Percentiles rank a stretch among this genome's conserved stretches.
phyloP scores from a whole-genome alignment of 768 basidiomycete species.

The Lepiota venenata region DNA sequence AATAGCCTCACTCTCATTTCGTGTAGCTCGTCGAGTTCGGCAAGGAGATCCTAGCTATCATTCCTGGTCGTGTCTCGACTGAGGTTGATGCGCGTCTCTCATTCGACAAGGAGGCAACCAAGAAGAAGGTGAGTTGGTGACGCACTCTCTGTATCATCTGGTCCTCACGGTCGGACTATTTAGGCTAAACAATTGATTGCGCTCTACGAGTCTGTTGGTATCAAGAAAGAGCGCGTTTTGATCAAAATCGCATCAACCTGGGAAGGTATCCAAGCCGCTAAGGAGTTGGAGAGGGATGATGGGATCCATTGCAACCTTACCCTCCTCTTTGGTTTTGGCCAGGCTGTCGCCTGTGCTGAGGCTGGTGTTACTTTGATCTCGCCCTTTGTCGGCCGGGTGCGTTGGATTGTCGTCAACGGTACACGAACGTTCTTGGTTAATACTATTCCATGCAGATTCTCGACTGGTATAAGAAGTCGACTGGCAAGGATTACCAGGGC shows the following conservation, averaged over 20 bases:
- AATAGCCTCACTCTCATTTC: too few species aligned
- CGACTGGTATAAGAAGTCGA: slow-evolving; percentile 97
- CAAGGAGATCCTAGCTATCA: slow-evolving; percentile 89
- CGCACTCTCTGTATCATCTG: not conserved
- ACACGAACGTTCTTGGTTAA: slow-evolving; percentile 7
- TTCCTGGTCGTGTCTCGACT: slow-evolving; percentile 98
- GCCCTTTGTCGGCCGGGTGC: slow-evolving; percentile 96
- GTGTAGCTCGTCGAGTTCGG: slow-evolving; percentile 99
- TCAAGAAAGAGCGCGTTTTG: slow-evolving; percentile 90
- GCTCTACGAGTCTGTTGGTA: slow-evolving; percentile 91
- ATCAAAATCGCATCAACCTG: slow-evolving; percentile 99
- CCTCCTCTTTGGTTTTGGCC: slow-evolving; percentile 96
- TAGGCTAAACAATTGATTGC: slow-evolving; percentile 86
- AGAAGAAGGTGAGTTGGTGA: slow-evolving; percentile 62
- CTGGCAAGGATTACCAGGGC: slow-evolving; percentile 85
- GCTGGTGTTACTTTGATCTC: slow-evolving; percentile 98
- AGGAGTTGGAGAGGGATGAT: slow-evolving; percentile 89
- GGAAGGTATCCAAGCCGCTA: slow-evolving; percentile 99
- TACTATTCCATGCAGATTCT: slow-evolving; percentile 62
- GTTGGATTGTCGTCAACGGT: slow-evolving; percentile 25
- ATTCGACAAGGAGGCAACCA: slow-evolving; percentile 92
- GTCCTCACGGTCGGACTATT: slow-evolving; percentile 13
- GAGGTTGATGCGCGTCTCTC: slow-evolving; percentile 98
- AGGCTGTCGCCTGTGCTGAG: slow-evolving; percentile 99
- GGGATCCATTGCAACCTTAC: slow-evolving; percentile 99